These are phyloP conservation scores for Baorangia bicolor DNA, from an alignment of 768 basidiomycete species.

Conservation along the genomic window DNA sequence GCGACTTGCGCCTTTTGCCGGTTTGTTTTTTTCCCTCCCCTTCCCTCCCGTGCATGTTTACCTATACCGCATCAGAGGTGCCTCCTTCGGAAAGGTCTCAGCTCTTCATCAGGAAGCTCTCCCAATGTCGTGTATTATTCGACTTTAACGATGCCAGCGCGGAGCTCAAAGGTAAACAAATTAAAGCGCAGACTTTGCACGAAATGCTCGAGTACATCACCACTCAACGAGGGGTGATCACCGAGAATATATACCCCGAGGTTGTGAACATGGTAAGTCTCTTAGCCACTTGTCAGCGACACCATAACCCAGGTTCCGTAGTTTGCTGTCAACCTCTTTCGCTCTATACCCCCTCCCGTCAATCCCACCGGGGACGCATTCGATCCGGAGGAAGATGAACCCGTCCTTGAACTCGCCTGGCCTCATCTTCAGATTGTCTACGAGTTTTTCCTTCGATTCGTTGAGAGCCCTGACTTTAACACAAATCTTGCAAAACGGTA, in stretches of 20 bases:
- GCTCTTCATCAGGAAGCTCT: conserved; percentile 91
- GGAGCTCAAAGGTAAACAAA: conserved; percentile 96
- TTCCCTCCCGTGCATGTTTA: conserved; percentile 8
- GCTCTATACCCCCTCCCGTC: conserved; percentile 98
- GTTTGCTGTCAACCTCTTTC: conserved; percentile 98
- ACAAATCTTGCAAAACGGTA: conserved; percentile 96
- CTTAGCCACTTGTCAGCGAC: background rate
- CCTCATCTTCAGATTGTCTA: conserved; percentile 99
- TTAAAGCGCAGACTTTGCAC: conserved; percentile 96
- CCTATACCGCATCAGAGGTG: conserved; percentile 58
- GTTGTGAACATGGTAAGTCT: conserved; percentile 91
- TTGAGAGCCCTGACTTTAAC: conserved; percentile 97
- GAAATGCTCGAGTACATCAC: conserved; percentile 99
- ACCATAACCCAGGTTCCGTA: conserved; percentile 33
- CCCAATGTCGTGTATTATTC: conserved; percentile 95
- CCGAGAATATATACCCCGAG: conserved; percentile 97
- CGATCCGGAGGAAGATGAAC: conserved; percentile 99
- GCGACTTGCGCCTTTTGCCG: conserved; percentile 85
- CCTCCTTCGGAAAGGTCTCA: conserved; percentile 83
- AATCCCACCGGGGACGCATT: conserved; percentile 98
- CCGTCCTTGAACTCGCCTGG: conserved; percentile 98
- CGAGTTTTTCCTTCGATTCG: conserved; percentile 99
- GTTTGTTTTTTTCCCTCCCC: conserved; percentile 38
- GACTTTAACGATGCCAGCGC: conserved; percentile 98
- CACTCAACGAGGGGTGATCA: conserved; percentile 92